These are phyloP conservation scores for Ceriops tagal DNA, from an alignment of 345 rosid genomes.

Conservation along the genomic window DNA sequence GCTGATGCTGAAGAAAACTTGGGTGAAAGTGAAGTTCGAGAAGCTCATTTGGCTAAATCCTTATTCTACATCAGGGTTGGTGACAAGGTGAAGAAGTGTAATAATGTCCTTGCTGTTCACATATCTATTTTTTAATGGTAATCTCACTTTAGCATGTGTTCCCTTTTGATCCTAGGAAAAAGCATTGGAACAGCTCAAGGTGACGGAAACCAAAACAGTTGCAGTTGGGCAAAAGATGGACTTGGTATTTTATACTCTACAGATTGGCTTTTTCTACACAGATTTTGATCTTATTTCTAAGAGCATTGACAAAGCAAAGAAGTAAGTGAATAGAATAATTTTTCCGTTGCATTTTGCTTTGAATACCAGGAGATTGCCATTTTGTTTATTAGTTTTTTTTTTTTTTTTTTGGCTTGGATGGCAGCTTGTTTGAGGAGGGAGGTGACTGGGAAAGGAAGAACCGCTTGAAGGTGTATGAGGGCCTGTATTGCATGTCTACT, in stretches of 20 bases:
- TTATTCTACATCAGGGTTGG: slow-evolving; percentile 75
- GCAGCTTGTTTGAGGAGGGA: slow-evolving; percentile 98
- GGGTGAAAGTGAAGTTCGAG: slow-evolving; percentile 98
- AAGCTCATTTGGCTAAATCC: slow-evolving; percentile 97
- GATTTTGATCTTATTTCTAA: slow-evolving; percentile 91
- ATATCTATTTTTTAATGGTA: slow-evolving; percentile 8
- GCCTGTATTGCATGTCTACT: slow-evolving; percentile 87
- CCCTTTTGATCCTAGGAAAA: slow-evolving; percentile 50
- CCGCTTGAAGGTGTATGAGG: slow-evolving; percentile 94
- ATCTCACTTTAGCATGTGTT: slow-evolving; percentile 9
- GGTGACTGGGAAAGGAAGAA: slow-evolving; percentile 99
- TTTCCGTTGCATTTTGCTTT: not conserved
- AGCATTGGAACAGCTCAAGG: slow-evolving; percentile 89
- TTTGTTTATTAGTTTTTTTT: slow-evolving; percentile 2
- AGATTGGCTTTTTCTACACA: slow-evolving; percentile 86
- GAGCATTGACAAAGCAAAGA: slow-evolving; percentile 97
- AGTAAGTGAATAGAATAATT: slow-evolving; percentile 37
- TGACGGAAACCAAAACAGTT: slow-evolving; percentile 94
- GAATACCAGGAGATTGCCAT: not conserved
- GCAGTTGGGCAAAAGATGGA: slow-evolving; percentile 99
- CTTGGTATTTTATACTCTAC: slow-evolving; percentile 82
- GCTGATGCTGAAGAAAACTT: slow-evolving; percentile 98
- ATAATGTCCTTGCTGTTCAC: slow-evolving; percentile 3
- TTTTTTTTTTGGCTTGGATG: slow-evolving; percentile 15
- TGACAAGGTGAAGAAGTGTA: slow-evolving; percentile 58